Conservation (phyloP, 768 basidiomycete genomes). For the Chlorophyllum brunneum region DNA sequence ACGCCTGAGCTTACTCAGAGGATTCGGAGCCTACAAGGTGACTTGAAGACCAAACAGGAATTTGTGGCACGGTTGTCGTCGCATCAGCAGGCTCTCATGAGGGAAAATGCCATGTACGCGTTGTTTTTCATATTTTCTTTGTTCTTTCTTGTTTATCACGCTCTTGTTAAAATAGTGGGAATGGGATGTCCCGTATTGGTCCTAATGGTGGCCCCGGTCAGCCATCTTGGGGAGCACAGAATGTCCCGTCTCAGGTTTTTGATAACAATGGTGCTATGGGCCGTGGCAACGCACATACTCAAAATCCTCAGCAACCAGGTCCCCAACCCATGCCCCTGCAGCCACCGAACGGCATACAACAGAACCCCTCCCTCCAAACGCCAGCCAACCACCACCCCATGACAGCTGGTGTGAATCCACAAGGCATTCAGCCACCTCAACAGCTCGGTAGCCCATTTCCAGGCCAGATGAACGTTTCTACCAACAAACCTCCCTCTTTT, state of each 20-base stretch:
- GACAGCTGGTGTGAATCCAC: constrained; percentile 5
- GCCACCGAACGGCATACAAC: constrained; percentile 3
- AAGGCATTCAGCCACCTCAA: constrained; percentile 11
- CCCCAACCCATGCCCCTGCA: constrained; percentile 9
- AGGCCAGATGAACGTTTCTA: constrained; percentile 3
- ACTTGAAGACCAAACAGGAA: constrained; percentile 8
- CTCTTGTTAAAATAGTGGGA: background rate
- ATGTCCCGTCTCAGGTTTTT: constrained; percentile 9
- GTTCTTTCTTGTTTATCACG: background rate
- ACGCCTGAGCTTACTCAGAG: constrained; percentile 4
- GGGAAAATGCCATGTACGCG: constrained; percentile 1
- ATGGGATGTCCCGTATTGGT: constrained; percentile 1
- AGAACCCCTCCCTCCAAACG: constrained; percentile 3
- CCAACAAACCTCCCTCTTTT: constrained; percentile 8
- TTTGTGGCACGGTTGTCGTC: background rate
- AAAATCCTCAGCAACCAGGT: constrained; percentile 1
- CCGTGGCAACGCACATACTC: constrained; percentile 4
- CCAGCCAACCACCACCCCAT: constrained; percentile 10
- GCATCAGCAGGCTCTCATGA: background rate
- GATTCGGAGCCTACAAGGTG: background rate
- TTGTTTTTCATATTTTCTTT: background rate
- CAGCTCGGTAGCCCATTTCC: constrained; percentile 12
- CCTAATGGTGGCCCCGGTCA: background rate
- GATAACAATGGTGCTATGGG: constrained; percentile 10
- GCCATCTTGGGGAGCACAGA: background rate